Evolutionary conservation across 495 filamentous ascomycete species (phyloP).

Genomic region (Parathielavia appendiculata): DNA sequence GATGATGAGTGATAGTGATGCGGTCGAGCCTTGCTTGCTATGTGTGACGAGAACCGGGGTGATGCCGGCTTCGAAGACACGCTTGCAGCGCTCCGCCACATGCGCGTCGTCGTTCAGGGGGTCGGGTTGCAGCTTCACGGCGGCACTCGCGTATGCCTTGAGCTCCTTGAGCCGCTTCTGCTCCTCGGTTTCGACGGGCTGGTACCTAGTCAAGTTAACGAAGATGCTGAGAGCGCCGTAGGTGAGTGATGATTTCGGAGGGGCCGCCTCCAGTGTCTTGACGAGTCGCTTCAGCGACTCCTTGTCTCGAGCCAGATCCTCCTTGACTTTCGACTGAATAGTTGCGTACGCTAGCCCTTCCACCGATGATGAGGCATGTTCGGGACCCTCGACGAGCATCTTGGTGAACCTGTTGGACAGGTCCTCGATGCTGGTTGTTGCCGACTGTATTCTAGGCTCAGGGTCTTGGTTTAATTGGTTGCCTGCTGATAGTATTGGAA

Average conservation of each 20-base stretch:
- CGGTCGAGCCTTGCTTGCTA: slow-evolving; percentile 59
- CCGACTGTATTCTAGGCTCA: slow-evolving; percentile 41
- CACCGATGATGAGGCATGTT: slow-evolving; percentile 60
- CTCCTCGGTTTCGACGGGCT: slow-evolving; percentile 76
- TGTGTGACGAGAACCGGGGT: slow-evolving; percentile 68
- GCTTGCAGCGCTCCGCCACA: slow-evolving; percentile 69
- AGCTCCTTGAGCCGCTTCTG: slow-evolving; percentile 85
- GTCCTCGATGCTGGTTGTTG: slow-evolving; percentile 58
- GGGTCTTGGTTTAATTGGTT: slow-evolving; percentile 36
- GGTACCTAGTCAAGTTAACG: slow-evolving; percentile 74
- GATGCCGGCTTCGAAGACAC: slow-evolving; percentile 67
- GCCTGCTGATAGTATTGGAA: slow-evolving; percentile 38
- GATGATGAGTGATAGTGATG: slow-evolving; percentile 61
- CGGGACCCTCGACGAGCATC: slow-evolving; percentile 61
- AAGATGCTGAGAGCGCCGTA: slow-evolving; percentile 84
- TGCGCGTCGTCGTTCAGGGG: slow-evolving; percentile 66
- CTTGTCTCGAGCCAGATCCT: slow-evolving; percentile 63
- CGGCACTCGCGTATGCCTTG: slow-evolving; percentile 86
- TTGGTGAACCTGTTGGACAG: slow-evolving; percentile 72
- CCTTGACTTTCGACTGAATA: slow-evolving; percentile 74
- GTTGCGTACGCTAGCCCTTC: slow-evolving; percentile 94
- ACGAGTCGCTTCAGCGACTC: slow-evolving; percentile 63
- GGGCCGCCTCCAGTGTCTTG: slow-evolving; percentile 53
- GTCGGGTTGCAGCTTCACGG: slow-evolving; percentile 58
- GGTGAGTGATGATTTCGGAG: slow-evolving; percentile 60